A percentile compares a stretch with the other conserved stretches of the same genome.
Evolutionary conservation across 2,329 filamentous ascomycete species (phyloP).

Genomic region (Hypoxylon sp.): DNA sequence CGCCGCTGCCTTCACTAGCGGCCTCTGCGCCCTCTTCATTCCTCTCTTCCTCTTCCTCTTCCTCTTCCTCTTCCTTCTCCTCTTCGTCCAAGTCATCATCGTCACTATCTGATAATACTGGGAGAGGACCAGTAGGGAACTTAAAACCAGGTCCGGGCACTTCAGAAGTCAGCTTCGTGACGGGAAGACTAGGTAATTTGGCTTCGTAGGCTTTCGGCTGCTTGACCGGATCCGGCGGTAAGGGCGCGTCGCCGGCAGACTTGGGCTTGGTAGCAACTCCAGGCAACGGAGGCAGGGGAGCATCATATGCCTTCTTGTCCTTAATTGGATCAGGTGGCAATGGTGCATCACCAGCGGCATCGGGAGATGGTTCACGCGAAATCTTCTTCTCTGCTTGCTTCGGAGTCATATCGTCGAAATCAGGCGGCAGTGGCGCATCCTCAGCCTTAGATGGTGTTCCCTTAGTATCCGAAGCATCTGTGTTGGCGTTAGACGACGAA

Average conservation of each 20-base stretch:
- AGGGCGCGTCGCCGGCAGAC: constrained; percentile 49
- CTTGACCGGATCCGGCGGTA: constrained; percentile 50
- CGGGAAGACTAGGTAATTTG: constrained; percentile 39
- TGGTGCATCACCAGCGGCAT: constrained; percentile 46
- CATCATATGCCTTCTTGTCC: constrained; percentile 45
- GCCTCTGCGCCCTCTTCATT: constrained; percentile 58
- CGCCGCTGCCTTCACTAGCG: constrained; percentile 64
- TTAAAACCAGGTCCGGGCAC: constrained; percentile 41
- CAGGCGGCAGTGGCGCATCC: constrained; percentile 46
- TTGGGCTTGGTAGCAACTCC: constrained; percentile 37
- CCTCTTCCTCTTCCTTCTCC: neutral
- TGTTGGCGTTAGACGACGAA: constrained; percentile 59
- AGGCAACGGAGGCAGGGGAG: constrained; percentile 41
- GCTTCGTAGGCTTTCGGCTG: constrained; percentile 44
- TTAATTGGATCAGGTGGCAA: constrained; percentile 54
- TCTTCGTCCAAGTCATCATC: constrained; percentile 57
- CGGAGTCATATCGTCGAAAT: constrained; percentile 42
- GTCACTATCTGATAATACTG: constrained; percentile 46
- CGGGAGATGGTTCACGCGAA: constrained; percentile 35
- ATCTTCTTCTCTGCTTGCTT: constrained; percentile 19
- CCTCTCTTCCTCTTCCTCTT: constrained; percentile 46
- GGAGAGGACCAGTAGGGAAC: constrained; percentile 44
- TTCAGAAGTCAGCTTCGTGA: constrained; percentile 34
- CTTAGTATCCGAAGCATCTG: constrained; percentile 38
- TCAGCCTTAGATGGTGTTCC: constrained; percentile 34